Percentiles rank a stretch among this genome's conserved stretches.
Conservation (phyloP, 352 stramenopile species). For the Saprolegnia parasitica region DNA sequence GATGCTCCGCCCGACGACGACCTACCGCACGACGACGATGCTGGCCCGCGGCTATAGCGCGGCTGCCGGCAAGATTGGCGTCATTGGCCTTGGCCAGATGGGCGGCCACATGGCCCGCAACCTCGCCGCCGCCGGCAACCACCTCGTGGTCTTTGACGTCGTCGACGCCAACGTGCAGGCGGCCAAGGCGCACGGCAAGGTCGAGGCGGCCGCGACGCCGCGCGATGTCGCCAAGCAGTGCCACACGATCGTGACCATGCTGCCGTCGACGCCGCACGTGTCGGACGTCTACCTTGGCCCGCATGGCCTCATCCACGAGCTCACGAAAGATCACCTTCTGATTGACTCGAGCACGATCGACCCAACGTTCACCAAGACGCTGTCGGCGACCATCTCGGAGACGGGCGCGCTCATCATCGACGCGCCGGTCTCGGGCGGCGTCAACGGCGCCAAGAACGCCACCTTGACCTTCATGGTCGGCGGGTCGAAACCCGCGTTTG, state of each 20-base stretch:
- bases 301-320: conserved; percentile 62
- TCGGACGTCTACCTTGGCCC: conserved; percentile 68
- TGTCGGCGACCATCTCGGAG: conserved; percentile 64
- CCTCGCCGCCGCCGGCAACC: conserved; percentile 72
- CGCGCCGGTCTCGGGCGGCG: conserved; percentile 95
- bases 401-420: conserved; percentile 83
- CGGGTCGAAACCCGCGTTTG: conserved; percentile 50
- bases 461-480: conserved; percentile 99
- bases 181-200: conserved; percentile 47
- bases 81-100: conserved; percentile 94
- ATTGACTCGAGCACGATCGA: conserved; percentile 96
- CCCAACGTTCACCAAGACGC: conserved; percentile 85
- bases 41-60: conserved; percentile 1
- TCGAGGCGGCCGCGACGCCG: conserved; percentile 46
- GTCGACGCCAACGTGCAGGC: conserved; percentile 45
- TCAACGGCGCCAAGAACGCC: conserved; percentile 91
- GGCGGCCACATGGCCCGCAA: conserved; percentile 91
- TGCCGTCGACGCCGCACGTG: conserved; percentile 89
- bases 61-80: conserved; percentile 45
- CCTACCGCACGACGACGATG: too few species aligned
- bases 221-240: conserved; percentile 73
- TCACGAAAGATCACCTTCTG: conserved; percentile 77
- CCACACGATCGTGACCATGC: conserved; percentile 92
- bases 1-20: conserved; percentile 44
- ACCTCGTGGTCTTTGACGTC: conserved; percentile 78